A percentile compares a stretch with the other conserved stretches of the same genome.
Evolutionary conservation across 805 yeast genomes (phyloP).

Genomic region (Priceomyces haplophilus): DNA sequence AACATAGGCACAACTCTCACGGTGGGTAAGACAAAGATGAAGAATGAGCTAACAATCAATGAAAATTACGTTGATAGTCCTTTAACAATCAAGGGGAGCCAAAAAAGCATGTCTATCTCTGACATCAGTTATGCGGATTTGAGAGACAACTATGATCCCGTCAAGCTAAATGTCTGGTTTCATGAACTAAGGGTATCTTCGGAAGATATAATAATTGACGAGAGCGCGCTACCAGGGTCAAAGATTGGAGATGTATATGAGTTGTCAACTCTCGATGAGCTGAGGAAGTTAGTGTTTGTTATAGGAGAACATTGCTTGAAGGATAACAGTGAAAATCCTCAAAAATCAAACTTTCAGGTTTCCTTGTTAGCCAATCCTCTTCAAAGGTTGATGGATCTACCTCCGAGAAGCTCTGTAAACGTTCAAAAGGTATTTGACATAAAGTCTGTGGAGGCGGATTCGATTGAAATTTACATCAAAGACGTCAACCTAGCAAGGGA

Average conservation of each 20-base stretch:
- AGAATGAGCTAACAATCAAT: neutral
- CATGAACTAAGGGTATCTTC: constrained; percentile 64
- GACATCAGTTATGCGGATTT: constrained; percentile 5
- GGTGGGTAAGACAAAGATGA: constrained; percentile 13
- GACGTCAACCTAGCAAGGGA: constrained; percentile 83
- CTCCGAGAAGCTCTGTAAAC: constrained; percentile 63
- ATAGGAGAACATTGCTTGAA: constrained; percentile 2
- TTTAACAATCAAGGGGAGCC: constrained; percentile 3
- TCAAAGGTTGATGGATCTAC: constrained; percentile 58
- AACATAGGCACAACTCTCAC: constrained; percentile 22
- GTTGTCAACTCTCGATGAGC: constrained; percentile 44
- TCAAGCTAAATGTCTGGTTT: constrained; percentile 50
- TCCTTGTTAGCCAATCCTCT: constrained; percentile 62
- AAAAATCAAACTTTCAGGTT: constrained; percentile 36
- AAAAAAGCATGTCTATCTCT: constrained; percentile 1
- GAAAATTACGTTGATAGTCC: neutral
- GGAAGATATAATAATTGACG: constrained; percentile 63
- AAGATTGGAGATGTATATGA: constrained; percentile 77
- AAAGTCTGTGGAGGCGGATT: constrained; percentile 64
- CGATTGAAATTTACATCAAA: constrained; percentile 75
- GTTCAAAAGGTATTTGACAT: constrained; percentile 45
- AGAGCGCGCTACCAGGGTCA: constrained; percentile 57
- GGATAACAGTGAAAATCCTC: constrained; percentile 6
- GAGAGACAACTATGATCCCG: constrained; percentile 23
- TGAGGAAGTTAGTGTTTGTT: constrained; percentile 6